Conservation (phyloP, 352 stramenopile species). For the Globisporangium echinulatum region DNA sequence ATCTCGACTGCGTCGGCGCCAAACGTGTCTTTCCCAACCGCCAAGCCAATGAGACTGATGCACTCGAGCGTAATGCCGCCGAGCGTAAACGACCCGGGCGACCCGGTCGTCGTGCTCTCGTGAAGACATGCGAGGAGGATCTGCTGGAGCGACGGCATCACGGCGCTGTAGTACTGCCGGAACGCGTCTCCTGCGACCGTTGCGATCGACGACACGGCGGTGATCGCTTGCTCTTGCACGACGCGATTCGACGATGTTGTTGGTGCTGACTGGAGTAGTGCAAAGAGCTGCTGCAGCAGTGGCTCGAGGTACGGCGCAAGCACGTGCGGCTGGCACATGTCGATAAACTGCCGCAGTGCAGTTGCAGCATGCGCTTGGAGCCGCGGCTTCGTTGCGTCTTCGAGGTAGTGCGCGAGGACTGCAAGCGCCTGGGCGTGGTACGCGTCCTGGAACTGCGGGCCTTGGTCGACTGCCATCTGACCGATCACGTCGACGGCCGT, state of each 20-base stretch:
- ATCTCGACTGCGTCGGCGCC: slow-evolving; percentile 55
- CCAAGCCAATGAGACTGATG: slow-evolving; percentile 71
- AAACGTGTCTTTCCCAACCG: slow-evolving; percentile 75
- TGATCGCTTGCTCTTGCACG: slow-evolving; percentile 78
- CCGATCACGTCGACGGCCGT: slow-evolving; percentile 81
- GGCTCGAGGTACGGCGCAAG: slow-evolving; percentile 72
- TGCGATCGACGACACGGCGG: slow-evolving; percentile 72
- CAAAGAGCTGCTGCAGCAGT: slow-evolving; percentile 62
- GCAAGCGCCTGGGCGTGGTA: slow-evolving; percentile 65
- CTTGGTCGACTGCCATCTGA: slow-evolving; percentile 74
- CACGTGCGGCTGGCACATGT: slow-evolving; percentile 62
- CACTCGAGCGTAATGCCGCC: slow-evolving; percentile 84
- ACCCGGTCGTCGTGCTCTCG: slow-evolving; percentile 33
- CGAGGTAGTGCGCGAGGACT: slow-evolving; percentile 58
- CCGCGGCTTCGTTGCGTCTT: slow-evolving; percentile 48
- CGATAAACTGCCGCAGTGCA: slow-evolving; percentile 76
- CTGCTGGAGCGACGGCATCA: slow-evolving; percentile 68
- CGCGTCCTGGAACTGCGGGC: slow-evolving; percentile 66
- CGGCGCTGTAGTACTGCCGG: slow-evolving; percentile 61
- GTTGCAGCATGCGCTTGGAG: slow-evolving; percentile 74
- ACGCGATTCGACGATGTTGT: slow-evolving; percentile 18
- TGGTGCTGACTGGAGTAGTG: slow-evolving; percentile 37
- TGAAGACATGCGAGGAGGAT: slow-evolving; percentile 62
- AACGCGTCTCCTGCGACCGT: slow-evolving; percentile 59
- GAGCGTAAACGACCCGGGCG: slow-evolving; percentile 59